Percentiles rank a stretch among this genome's conserved stretches.
Evolutionary conservation across 78 protist species (phyloP).

Genomic region (Acrasis kona): DNA sequence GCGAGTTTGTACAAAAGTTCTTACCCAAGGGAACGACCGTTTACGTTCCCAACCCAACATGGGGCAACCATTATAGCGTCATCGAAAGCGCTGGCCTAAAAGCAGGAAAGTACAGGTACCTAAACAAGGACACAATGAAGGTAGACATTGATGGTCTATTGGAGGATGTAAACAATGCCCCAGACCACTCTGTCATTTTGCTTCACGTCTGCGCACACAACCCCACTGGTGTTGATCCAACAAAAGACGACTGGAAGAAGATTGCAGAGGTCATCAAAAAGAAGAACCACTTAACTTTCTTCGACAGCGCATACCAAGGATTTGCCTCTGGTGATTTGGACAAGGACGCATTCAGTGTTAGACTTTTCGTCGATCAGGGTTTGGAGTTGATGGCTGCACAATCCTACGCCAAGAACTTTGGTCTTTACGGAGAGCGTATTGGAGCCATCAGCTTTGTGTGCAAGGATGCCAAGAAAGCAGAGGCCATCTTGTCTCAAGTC

Average conservation of each 20-base stretch:
- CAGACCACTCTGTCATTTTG: slow-evolving; percentile 55
- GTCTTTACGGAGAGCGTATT: slow-evolving; percentile 89
- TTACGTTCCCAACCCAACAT: slow-evolving; percentile 90
- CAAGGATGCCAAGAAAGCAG: slow-evolving; percentile 13
- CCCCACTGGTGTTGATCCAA: slow-evolving; percentile 99
- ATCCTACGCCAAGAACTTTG: slow-evolving; percentile 95
- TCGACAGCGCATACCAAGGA: slow-evolving; percentile 94
- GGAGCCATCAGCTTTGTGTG: slow-evolving; percentile 48
- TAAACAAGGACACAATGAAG: slow-evolving; percentile 33
- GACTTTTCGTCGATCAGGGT: slow-evolving; percentile 25
- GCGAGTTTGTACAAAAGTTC: slow-evolving; percentile 51
- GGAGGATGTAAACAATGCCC: slow-evolving; percentile 55
- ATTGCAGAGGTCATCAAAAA: slow-evolving; percentile 29
- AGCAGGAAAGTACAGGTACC: slow-evolving; percentile 64
- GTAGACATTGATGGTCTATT: slow-evolving; percentile 76
- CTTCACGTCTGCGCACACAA: slow-evolving; percentile 98
- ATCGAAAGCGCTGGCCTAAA: slow-evolving; percentile 31
- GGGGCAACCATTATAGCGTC: slow-evolving; percentile 74
- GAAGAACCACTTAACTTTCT: slow-evolving; percentile 42
- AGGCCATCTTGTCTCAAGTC: slow-evolving; percentile 63
- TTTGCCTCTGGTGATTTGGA: slow-evolving; percentile 71
- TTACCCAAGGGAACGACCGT: slow-evolving; percentile 18
- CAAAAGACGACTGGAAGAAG: slow-evolving; percentile 83
- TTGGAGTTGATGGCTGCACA: slow-evolving; percentile 37
- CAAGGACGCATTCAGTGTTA: slow-evolving; percentile 59